Conservation (phyloP, 1,284 basidiomycete genomes). For the Malassezia caprae region DNA sequence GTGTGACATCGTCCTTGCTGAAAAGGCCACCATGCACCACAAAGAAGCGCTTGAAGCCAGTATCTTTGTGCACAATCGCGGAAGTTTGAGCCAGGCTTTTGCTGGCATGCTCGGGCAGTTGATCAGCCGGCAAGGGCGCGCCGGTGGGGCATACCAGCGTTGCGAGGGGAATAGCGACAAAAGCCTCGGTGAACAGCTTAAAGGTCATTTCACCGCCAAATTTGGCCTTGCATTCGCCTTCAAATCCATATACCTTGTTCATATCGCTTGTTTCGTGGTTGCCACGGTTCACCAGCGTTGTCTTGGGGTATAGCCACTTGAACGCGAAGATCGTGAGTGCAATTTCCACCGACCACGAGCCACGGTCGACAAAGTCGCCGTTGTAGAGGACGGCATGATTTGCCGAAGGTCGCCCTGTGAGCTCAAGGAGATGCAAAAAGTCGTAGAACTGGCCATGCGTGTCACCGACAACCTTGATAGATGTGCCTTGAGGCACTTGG, state of each 20-base stretch:
- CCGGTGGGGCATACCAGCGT: slow-evolving; percentile 70
- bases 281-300: slow-evolving; percentile 58
- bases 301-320: slow-evolving; percentile 60
- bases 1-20: slow-evolving; percentile 80
- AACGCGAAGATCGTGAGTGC: slow-evolving; percentile 86
- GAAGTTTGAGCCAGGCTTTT: slow-evolving; percentile 25
- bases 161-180: slow-evolving; percentile 59
- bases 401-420: slow-evolving; percentile 58
- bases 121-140: slow-evolving; percentile 51
- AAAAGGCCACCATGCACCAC: slow-evolving; percentile 86
- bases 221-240: slow-evolving; percentile 74
- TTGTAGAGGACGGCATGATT: slow-evolving; percentile 45
- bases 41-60: slow-evolving; percentile 72
- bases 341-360: slow-evolving; percentile 94
- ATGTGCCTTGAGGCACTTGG: slow-evolving; percentile 64
- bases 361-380: slow-evolving; percentile 66
- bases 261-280: slow-evolving; percentile 93
- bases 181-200: slow-evolving; percentile 43
- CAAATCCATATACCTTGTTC: slow-evolving; percentile 62
- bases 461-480: slow-evolving; percentile 36
- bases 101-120: slow-evolving; percentile 29
- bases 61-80: slow-evolving; percentile 67
- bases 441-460: slow-evolving; percentile 65
- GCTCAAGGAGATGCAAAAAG: slow-evolving; percentile 70
- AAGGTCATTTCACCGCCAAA: slow-evolving; percentile 42